Conservation (phyloP, 176 grass and related monocot genomes). For the Oryza longistaminata region DNA sequence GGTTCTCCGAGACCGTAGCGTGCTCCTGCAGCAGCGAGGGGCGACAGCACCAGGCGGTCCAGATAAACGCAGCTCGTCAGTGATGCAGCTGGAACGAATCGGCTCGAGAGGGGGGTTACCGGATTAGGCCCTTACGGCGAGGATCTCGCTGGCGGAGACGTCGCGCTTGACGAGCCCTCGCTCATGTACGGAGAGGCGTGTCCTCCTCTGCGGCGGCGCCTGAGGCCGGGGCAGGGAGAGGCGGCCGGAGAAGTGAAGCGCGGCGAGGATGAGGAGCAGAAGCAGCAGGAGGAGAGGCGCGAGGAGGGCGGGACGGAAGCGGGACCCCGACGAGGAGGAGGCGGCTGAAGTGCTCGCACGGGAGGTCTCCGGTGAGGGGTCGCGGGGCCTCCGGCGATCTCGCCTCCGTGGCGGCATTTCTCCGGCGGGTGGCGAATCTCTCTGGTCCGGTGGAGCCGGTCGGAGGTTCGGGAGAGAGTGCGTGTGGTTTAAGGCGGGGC, state of each 20-base stretch:
- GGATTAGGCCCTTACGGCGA: conserved; percentile 47
- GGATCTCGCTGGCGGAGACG: conserved; percentile 59
- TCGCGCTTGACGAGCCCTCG: conserved; percentile 67
- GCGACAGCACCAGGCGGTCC: background rate
- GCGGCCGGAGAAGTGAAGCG: conserved; percentile 49
- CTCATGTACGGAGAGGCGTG: conserved; percentile 58
- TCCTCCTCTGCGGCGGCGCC: background rate
- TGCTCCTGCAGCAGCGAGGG: conserved; percentile 45
- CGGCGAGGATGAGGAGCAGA: conserved; percentile 41
- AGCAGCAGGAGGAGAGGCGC: conserved; percentile 13
- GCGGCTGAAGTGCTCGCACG: background rate
- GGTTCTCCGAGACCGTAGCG: conserved; percentile 53
- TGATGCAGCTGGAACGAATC: conserved; percentile 6
- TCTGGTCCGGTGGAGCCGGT: background rate
- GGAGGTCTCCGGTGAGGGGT: conserved; percentile 32
- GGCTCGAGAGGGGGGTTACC: background rate
- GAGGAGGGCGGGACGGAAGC: conserved; percentile 39
- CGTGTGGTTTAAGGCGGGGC: background rate
- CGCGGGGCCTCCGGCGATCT: conserved; percentile 57
- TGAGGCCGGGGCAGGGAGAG: background rate
- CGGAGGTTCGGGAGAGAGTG: background rate
- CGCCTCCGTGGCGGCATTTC: conserved; percentile 70
- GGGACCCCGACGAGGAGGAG: background rate
- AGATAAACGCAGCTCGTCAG: background rate
- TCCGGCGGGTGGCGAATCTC: background rate